These are phyloP conservation scores for Camelina neglecta DNA, from an alignment of 345 rosid genomes.

Conservation along the genomic window DNA sequence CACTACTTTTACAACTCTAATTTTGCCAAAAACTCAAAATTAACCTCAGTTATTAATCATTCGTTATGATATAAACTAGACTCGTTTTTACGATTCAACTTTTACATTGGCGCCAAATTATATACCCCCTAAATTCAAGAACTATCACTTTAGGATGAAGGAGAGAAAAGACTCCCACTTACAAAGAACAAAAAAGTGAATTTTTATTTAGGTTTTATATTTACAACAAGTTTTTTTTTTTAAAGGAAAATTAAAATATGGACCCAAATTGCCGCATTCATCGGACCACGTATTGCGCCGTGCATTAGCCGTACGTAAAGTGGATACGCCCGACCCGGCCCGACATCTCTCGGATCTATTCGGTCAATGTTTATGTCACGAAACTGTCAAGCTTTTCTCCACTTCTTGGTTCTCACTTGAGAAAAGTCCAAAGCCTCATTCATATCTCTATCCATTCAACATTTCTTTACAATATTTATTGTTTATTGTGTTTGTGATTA, in stretches of 20 bases:
- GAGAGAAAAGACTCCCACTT: constrained; percentile 11
- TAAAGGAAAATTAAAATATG: not conserved
- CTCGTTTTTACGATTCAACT: not conserved
- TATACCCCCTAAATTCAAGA: constrained; percentile 29
- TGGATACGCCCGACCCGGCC: constrained; percentile 24
- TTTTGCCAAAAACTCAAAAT: not conserved
- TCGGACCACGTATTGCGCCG: constrained; percentile 59
- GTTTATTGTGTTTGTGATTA: not conserved
- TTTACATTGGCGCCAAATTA: constrained; percentile 29
- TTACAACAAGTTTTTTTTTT: not conserved
- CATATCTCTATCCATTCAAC: constrained; percentile 30
- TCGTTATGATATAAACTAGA: not conserved
- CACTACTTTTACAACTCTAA: constrained; percentile 6
- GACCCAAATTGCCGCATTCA: constrained; percentile 51
- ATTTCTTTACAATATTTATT: not conserved
- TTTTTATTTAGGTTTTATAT: not conserved
- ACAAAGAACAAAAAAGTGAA: constrained; percentile 26
- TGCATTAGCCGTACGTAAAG: constrained; percentile 57
- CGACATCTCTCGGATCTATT: not conserved
- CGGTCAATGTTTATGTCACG: constrained; percentile 38
- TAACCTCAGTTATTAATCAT: not conserved
- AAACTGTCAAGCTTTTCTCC: constrained; percentile 31
- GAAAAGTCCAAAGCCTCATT: constrained; percentile 37
- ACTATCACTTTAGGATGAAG: not conserved
- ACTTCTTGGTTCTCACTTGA: constrained; percentile 36